A percentile compares a stretch with the other conserved stretches of the same genome.
These are phyloP conservation scores for Rubia balearica DNA, from an alignment of 305 asterid species.

Conservation along the genomic window DNA sequence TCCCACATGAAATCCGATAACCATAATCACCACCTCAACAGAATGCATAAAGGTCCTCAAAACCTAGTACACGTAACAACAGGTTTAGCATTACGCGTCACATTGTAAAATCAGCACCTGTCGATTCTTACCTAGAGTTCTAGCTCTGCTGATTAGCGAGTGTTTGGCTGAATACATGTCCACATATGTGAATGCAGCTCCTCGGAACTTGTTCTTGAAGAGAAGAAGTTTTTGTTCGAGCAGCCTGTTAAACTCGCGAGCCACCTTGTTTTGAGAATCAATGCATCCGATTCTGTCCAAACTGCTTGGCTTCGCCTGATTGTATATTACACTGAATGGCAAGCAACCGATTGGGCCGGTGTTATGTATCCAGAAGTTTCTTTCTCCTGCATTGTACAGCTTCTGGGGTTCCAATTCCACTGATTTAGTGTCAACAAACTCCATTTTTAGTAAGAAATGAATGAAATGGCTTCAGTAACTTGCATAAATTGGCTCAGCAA, in stretches of 20 bases:
- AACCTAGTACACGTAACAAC: slow-evolving; percentile 17
- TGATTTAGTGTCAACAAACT: neutral
- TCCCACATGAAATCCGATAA: slow-evolving; percentile 18
- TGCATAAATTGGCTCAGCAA: slow-evolving; percentile 22
- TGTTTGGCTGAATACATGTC: slow-evolving; percentile 27
- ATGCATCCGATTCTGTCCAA: slow-evolving; percentile 24
- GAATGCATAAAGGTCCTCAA: slow-evolving; percentile 17
- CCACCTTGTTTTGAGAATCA: slow-evolving; percentile 24
- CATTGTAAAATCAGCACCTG: neutral
- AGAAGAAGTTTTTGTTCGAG: slow-evolving; percentile 18
- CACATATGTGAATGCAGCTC: slow-evolving; percentile 21
- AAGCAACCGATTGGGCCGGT: slow-evolving; percentile 35
- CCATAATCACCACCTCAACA: slow-evolving; percentile 25
- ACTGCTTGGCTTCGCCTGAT: slow-evolving; percentile 13
- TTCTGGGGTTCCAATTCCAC: slow-evolving; percentile 15
- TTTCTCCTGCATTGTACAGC: slow-evolving; percentile 26
- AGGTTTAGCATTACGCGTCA: neutral
- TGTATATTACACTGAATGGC: slow-evolving; percentile 14
- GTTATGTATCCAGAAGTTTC: slow-evolving; percentile 30
- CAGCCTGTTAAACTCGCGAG: slow-evolving; percentile 29
- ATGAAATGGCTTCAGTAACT: neutral
- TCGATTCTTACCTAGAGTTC: slow-evolving; percentile 11
- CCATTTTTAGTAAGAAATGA: neutral
- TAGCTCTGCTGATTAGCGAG: slow-evolving; percentile 19
- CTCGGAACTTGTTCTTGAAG: slow-evolving; percentile 16